Base-by-base conservation (phyloP, 176 grass and related monocot genomes). In the Melocanna baccifera region DNA sequence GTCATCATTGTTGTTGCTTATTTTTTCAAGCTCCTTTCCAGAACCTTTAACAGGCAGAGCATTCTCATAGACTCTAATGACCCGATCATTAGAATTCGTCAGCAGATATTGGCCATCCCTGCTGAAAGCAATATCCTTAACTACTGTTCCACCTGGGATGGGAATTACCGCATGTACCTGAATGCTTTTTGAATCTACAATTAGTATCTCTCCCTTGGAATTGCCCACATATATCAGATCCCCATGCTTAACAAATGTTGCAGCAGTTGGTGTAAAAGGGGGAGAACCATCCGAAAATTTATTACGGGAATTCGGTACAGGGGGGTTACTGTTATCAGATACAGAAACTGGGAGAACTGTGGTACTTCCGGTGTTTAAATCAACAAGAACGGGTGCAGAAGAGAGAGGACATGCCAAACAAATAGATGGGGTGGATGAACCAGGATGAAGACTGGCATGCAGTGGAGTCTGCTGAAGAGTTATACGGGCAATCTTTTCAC, bases 81-180 rank as follows among this genome's bases (percentile, higher is more conserved):
- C 93, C 59, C 96, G 86, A 86, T 99, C 96, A 83, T 96, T 99
- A 73, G 96, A 99, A 80, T 99, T 99, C 5, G 96, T 94, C 47
- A 99, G 81, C 28, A 96, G 86, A 89, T 94, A 99, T 78, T 91
- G 91, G 19, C 96, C 93, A 70, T 91, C 92, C 73, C 91, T 84
- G 81, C 93, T 96, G 79, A 99, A 96, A 86, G 89, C 90, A 81
- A 99, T 94, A 85, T 99, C 96, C 83, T 99, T 99, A 79, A 99
- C 94, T 45, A 96, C 90, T 45, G 91, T 86, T 48, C 88, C 91
- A 45, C 93, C 91, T 73, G 96, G 88, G 61, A 94, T 92, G 18
- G 82, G 84, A 87, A 96, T 86, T 78, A 94, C 57, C 71, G 90
- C 93, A 94, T 89, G 85, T 80, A 99, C 84, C 75, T 88, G 71